phyloP scores from a whole-genome alignment of 257 asterid species.

The Scutellaria minor region DNA sequence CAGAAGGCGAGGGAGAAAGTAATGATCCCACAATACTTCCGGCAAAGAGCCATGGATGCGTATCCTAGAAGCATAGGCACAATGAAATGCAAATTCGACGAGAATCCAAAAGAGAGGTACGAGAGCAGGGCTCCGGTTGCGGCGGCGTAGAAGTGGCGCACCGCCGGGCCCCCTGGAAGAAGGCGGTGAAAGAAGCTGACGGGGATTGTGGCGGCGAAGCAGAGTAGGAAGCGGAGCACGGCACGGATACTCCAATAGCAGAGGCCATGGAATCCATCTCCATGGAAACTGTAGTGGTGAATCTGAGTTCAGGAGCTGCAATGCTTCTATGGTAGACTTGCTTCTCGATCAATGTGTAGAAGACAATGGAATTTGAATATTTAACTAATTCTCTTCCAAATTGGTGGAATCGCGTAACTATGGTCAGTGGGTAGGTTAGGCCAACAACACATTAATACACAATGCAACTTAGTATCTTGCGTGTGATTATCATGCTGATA shows the following conservation, averaged over 20 bases:
- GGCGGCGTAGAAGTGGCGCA: conserved; percentile 80
- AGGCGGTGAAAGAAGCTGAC: conserved; percentile 78
- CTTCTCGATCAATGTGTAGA: too few relatives aligned
- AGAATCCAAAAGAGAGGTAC: conserved; percentile 76
- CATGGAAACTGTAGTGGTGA: conserved; percentile 15
- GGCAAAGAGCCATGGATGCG: conserved; percentile 69
- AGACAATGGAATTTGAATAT: too few relatives aligned
- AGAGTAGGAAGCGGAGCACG: conserved; percentile 81
- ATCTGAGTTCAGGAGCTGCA: not conserved
- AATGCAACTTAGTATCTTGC: too few relatives aligned
- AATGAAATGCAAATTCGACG: conserved; percentile 79
- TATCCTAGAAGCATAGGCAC: conserved; percentile 80
- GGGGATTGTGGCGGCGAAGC: conserved; percentile 83
- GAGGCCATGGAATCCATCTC: conserved; percentile 86
- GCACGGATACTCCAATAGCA: conserved; percentile 79
- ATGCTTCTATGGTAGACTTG: too few relatives aligned
- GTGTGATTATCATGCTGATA: too few relatives aligned
- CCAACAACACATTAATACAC: too few relatives aligned
- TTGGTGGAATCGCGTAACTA: too few relatives aligned
- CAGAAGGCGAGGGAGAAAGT: conserved; percentile 70
- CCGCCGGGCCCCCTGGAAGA: conserved; percentile 63
- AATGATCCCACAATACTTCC: conserved; percentile 68
- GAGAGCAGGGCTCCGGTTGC: conserved; percentile 72
- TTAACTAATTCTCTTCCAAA: too few relatives aligned
- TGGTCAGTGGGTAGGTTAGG: too few relatives aligned